Evolutionary conservation across 2,329 filamentous ascomycete genomes (phyloP).

Genomic region (Colletotrichum caudatum): DNA sequence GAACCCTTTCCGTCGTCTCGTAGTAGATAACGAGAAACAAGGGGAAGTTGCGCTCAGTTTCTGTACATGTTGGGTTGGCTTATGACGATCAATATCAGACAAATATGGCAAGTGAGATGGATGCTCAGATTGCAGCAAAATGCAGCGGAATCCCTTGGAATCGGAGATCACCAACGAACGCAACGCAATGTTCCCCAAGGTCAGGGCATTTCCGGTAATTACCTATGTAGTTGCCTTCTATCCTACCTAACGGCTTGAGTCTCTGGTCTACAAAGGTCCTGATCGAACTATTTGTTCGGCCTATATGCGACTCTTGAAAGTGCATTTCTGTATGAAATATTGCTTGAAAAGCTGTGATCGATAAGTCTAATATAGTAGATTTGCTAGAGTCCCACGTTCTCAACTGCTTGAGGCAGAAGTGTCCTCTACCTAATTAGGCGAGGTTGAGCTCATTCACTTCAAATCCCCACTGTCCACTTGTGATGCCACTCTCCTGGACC

Average conservation of each 20-base stretch:
- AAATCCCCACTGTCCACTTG: constrained; percentile 1
- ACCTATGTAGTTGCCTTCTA: background rate
- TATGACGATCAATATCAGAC: too few species aligned
- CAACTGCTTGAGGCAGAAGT: background rate
- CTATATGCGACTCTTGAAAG: background rate
- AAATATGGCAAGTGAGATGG: background rate
- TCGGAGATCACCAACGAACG: background rate
- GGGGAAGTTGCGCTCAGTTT: background rate
- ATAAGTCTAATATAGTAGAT: background rate
- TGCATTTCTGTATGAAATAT: background rate
- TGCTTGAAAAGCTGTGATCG: background rate
- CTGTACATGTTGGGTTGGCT: too few species aligned
- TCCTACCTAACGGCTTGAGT: background rate
- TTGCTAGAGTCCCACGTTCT: background rate
- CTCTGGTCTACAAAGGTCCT: too few species aligned
- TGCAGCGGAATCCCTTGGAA: background rate
- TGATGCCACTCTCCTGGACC: background rate
- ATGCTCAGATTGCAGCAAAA: background rate
- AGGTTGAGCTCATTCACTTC: background rate
- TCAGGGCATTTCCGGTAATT: background rate
- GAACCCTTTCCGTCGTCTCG: background rate
- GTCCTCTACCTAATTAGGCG: background rate
- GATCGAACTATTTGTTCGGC: too few species aligned
- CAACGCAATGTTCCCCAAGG: background rate
- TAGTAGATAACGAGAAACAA: background rate